Base-by-base conservation (phyloP, 768 basidiomycete genomes). In the Tulasnella sp. region DNA sequence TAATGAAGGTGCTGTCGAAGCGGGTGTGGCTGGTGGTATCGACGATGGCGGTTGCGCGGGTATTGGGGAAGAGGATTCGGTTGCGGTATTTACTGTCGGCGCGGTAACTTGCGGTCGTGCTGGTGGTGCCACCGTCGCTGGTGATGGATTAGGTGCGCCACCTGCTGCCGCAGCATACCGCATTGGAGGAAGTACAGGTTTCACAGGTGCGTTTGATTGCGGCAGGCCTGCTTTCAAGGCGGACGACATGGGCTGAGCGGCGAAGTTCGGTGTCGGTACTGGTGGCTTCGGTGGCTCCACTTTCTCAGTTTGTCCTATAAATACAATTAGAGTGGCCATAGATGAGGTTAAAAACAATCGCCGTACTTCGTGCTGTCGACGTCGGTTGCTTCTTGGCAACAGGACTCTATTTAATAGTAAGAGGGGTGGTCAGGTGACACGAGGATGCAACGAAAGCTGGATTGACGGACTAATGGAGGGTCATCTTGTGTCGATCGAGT, bases 121-220 rank as follows among this genome's bases (percentile, higher is more conserved):
- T 52, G 48, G 21, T 24, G 48, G 48, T 24, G 48, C 10, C 79
- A 89, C 86, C 12, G 84, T 68, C 76, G 84, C 56, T 77, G n/a
- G 83, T 79, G 84, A 77, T 40, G 87, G 82, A 12, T 85, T 83
- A 31, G 89, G 88, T 7, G 89, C 89, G 8, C 89, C 89, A 0
- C 95, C 96, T 2, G 96, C 97, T 0, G 95, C 96, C n/a, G 95
- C 91, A 42, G 97, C 93, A 84, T 98, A 98, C 74, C 93, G 89
- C 83, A 97, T 94, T 18, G 95, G 93, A 68, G 95, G 93, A 79
- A 94, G 85, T 31, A 88, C 84, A 42, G 88, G 88, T 58, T 80
- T 82, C 89, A 84, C 42, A 83, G 89, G 77, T 88, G 90, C 80
- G 88, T 89, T 75, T 48, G 83, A 78, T 77, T 87, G 84, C 31